Evolutionary conservation across 176 grass and related monocot species (phyloP).

Genomic region (Phoenix roebelenii): DNA sequence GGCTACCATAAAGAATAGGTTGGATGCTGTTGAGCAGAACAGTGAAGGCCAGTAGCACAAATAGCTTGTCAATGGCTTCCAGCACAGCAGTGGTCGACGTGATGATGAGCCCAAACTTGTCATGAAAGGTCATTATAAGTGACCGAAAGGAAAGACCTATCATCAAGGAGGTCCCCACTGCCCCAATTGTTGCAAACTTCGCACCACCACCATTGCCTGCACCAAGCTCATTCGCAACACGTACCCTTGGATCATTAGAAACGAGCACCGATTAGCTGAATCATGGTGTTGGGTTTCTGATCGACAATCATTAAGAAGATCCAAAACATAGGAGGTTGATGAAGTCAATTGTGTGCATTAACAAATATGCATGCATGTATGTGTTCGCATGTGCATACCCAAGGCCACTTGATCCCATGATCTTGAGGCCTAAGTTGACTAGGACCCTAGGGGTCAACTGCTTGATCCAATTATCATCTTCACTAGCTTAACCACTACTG

Average conservation of each 20-base stretch:
- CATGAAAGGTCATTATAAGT: slow-evolving; percentile 33
- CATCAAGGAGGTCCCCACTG: slow-evolving; percentile 29
- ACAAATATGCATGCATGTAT: no score
- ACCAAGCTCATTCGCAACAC: slow-evolving; percentile 49
- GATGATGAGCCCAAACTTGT: slow-evolving; percentile 35
- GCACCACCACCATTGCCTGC: slow-evolving; percentile 31
- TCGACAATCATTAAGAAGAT: no score
- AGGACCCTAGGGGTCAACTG: no score
- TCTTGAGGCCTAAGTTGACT: no score
- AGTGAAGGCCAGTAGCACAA: slow-evolving; percentile 37
- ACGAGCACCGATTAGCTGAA: no score
- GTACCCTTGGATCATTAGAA: slow-evolving; percentile 17
- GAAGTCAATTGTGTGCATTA: no score
- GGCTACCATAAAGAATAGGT: slow-evolving; percentile 39
- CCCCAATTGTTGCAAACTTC: slow-evolving; percentile 40
- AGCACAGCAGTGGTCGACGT: slow-evolving; percentile 26
- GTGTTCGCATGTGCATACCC: no score
- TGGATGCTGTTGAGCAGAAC: slow-evolving; percentile 52
- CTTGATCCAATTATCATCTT: no score
- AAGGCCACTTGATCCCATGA: no score
- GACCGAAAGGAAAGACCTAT: slow-evolving; percentile 41
- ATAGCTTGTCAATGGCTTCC: slow-evolving; percentile 25
- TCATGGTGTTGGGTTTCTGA: no score
- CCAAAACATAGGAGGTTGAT: no score
- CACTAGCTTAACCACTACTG: no score